Conservation (phyloP, 495 filamentous ascomycete genomes). For the Sabuloglossum arenarium region DNA sequence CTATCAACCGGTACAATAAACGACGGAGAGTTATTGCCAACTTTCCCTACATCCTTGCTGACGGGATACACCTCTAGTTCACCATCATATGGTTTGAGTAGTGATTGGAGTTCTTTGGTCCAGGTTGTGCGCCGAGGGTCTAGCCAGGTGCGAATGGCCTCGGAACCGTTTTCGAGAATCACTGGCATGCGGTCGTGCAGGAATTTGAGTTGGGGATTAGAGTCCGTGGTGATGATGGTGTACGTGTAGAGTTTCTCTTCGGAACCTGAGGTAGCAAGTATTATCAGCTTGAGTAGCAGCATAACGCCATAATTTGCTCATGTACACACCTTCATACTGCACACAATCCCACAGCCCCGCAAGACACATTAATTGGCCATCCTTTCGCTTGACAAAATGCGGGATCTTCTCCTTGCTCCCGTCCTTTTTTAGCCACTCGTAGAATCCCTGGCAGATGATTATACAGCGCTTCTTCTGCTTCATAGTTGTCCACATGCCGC, state of each 20-base stretch:
- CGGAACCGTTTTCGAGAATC: slow-evolving; percentile 57
- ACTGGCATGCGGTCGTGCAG: slow-evolving; percentile 93
- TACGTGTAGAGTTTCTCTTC: slow-evolving; percentile 63
- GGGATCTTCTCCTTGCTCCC: slow-evolving; percentile 61
- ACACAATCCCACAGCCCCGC: slow-evolving; percentile 88
- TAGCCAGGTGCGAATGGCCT: slow-evolving; percentile 57
- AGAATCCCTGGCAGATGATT: slow-evolving; percentile 78
- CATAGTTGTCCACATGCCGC: slow-evolving; percentile 83
- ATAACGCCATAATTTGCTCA: no score
- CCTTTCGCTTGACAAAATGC: slow-evolving; percentile 60
- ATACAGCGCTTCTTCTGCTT: slow-evolving; percentile 75
- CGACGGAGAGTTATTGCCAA: slow-evolving; percentile 68
- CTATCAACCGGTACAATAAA: slow-evolving; percentile 71
- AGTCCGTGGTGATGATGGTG: slow-evolving; percentile 76
- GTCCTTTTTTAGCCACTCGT: slow-evolving; percentile 82
- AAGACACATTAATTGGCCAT: slow-evolving; percentile 69
- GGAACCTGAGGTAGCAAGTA: slow-evolving; percentile 16
- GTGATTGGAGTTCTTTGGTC: slow-evolving; percentile 53
- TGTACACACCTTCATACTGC: slow-evolving; percentile 42
- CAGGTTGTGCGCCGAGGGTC: slow-evolving; percentile 50
- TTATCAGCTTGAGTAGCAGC: no score
- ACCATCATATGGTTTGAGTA: slow-evolving; percentile 57
- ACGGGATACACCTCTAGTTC: slow-evolving; percentile 77
- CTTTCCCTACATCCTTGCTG: slow-evolving; percentile 77
- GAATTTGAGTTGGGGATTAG: slow-evolving; percentile 59